Evolutionary conservation across 306 rosid species (phyloP), one percentile per base, ranked within the genome.

Genomic region (Inga leiocalycina): DNA sequence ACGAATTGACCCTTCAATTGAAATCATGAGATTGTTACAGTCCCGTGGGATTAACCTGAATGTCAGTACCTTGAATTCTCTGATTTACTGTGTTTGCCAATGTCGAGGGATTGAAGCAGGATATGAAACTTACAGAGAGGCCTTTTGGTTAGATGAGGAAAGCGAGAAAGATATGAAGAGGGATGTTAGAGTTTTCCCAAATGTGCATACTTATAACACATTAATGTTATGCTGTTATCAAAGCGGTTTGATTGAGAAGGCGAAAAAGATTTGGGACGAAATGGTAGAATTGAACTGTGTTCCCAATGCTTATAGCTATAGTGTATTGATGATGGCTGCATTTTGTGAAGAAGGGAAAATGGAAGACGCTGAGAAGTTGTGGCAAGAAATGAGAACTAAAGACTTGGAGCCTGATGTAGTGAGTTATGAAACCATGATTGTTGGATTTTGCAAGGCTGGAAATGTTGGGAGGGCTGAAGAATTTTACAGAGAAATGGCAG

Each of bases 371-470:
- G 88, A 88, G 59, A 77, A 84, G 74, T 79, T 91, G 66, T 92
- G 99, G 97, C 77, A 59, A 24, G 91, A 88, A 80, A 91, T 95
- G 96, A 88, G 74, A 49, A 74, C 54, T 35, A 79, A 85, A 51
- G 81, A 80, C 54, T 77, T 93, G 75, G 90, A 88, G 78, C 85
- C 89, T 77, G 98, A 93, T 88, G 89, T 74, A 37, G 80, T 91
- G 83, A 78, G 88, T 76, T 93, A 91, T 46, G 92, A 95, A 74
- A 91, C 93, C 39, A 85, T 95, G n/a, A 90, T 95, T 80, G 93
- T 92, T 41, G 98, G 96, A 71, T 91, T 91, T 89, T 91, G 98
- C 83, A 85, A 83, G 83, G 79, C 79, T 61, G 93, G 97, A 76
- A 88, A 88, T 71, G 71, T 92, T 82, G 85, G 68, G 45, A 93